Percentiles rank a stretch among this genome's conserved stretches.
Evolutionary conservation across 2,329 filamentous ascomycete genomes (phyloP).

Genomic region (Furcasterigmium sp.): DNA sequence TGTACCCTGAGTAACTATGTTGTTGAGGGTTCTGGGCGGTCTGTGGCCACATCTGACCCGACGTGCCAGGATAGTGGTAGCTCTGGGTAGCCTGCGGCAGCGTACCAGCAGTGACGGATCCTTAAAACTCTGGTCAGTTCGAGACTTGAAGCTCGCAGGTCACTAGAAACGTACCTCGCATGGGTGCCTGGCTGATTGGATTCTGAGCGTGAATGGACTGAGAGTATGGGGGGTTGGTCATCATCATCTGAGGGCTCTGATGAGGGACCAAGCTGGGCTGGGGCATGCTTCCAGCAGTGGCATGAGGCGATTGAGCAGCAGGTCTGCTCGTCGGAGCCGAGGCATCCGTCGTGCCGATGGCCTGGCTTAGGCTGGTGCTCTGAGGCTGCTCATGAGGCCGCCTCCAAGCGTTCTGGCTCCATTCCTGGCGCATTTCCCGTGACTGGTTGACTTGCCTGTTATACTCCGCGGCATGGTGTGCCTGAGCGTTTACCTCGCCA

Average conservation of each 20-base stretch:
- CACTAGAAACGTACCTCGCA: constrained; percentile 61
- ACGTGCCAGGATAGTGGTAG: constrained; percentile 55
- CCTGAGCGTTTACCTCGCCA: constrained; percentile 78
- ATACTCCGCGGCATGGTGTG: constrained; percentile 83
- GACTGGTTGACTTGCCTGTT: constrained; percentile 80
- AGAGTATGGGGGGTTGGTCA: constrained; percentile 58
- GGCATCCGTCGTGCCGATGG: constrained; percentile 37
- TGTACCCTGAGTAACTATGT: constrained; percentile 45
- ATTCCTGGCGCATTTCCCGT: constrained; percentile 72
- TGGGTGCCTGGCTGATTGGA: constrained; percentile 65
- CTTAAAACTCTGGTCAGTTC: constrained; percentile 18
- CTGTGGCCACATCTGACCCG: constrained; percentile 62
- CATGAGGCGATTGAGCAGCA: constrained; percentile 50
- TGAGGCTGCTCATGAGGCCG: constrained; percentile 73
- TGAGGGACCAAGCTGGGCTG: constrained; percentile 55
- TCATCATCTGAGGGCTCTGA: constrained; percentile 59
- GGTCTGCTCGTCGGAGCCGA: constrained; percentile 45
- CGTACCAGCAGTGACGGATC: constrained; percentile 34
- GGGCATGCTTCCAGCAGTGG: constrained; percentile 46
- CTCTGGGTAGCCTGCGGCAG: constrained; percentile 47
- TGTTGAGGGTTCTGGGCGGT: constrained; percentile 56
- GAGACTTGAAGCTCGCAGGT: constrained; percentile 34
- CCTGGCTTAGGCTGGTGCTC: constrained; percentile 40
- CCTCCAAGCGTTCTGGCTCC: constrained; percentile 76
- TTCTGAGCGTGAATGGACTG: constrained; percentile 67